Conservation (phyloP, 176 grass and related monocot species). For the Zoysia pacifica region DNA sequence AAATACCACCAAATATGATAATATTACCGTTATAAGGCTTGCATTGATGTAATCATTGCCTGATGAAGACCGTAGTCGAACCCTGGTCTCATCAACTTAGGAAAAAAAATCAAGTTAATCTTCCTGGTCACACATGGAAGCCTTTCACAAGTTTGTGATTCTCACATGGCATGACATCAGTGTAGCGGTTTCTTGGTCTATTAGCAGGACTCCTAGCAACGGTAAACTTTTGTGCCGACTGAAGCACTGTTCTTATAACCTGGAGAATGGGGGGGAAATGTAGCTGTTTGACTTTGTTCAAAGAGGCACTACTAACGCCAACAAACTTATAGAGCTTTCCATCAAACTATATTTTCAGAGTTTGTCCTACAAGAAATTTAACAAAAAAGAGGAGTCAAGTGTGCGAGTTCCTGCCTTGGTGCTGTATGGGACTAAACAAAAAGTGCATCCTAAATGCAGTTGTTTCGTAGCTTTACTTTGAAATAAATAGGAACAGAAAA, state of each 20-base stretch:
- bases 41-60: constrained; percentile 84
- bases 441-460: neutral
- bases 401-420: neutral
- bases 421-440: neutral
- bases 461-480: neutral
- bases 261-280: neutral
- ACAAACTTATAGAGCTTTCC: neutral
- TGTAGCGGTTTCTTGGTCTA: constrained; percentile 77
- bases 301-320: neutral
- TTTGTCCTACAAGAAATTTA: neutral
- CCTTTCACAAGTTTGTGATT: constrained; percentile 17
- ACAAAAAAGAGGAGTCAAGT: neutral
- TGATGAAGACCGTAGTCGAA: constrained; percentile 40
- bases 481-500: neutral
- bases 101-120: constrained; percentile 10
- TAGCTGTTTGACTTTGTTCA: neutral
- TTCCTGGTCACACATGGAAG: constrained; percentile 23
- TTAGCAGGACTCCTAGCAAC: constrained; percentile 61
- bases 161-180: constrained; percentile 88
- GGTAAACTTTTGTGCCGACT: constrained; percentile 25
- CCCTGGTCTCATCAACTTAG: constrained; percentile 64
- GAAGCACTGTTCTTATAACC: constrained; percentile 25
- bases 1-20: constrained; percentile 2
- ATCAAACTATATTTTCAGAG: neutral
- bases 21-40: constrained; percentile 71